These are phyloP conservation scores for Clonostachys rosea DNA, from an alignment of 2,329 filamentous ascomycete genomes.

Conservation along the genomic window DNA sequence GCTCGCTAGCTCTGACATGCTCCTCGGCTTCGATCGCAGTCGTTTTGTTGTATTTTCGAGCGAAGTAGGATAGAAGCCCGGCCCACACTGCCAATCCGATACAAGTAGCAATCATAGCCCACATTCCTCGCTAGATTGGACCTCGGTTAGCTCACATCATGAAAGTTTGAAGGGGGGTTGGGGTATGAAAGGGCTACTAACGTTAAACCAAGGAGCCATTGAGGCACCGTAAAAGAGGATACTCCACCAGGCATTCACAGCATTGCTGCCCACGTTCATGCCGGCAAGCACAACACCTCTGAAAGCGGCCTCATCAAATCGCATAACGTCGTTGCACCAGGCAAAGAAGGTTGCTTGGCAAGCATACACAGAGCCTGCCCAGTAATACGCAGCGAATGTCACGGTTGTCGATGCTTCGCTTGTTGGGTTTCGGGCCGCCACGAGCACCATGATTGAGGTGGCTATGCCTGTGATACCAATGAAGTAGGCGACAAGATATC, in stretches of 20 bases:
- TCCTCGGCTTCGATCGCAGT: no score
- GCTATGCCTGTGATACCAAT: constrained; percentile 60
- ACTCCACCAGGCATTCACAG: constrained; percentile 70
- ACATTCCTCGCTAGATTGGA: constrained; percentile 55
- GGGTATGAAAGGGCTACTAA: constrained; percentile 24
- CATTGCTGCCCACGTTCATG: constrained; percentile 67
- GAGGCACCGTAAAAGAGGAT: constrained; percentile 56
- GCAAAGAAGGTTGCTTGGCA: constrained; percentile 73
- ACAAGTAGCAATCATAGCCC: constrained; percentile 64
- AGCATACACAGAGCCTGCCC: constrained; percentile 65
- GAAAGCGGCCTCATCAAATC: constrained; percentile 57
- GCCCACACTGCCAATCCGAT: constrained; percentile 55
- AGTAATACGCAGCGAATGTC: constrained; percentile 65
- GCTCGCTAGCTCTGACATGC: no score
- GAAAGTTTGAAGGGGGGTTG: not conserved
- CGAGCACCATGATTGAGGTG: constrained; percentile 58
- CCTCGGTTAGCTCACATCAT: not conserved
- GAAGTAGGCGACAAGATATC: constrained; percentile 63
- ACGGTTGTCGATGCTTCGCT: constrained; percentile 37
- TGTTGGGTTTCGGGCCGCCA: constrained; percentile 34
- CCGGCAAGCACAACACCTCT: constrained; percentile 64
- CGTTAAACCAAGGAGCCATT: constrained; percentile 61
- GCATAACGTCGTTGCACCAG: constrained; percentile 69
- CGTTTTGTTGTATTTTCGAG: no score
- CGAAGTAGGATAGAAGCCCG: no score